A percentile compares a stretch with the other conserved stretches of the same genome.
phyloP scores from a whole-genome alignment of 176 grass and related monocot species.

The Triticum timopheevii region DNA sequence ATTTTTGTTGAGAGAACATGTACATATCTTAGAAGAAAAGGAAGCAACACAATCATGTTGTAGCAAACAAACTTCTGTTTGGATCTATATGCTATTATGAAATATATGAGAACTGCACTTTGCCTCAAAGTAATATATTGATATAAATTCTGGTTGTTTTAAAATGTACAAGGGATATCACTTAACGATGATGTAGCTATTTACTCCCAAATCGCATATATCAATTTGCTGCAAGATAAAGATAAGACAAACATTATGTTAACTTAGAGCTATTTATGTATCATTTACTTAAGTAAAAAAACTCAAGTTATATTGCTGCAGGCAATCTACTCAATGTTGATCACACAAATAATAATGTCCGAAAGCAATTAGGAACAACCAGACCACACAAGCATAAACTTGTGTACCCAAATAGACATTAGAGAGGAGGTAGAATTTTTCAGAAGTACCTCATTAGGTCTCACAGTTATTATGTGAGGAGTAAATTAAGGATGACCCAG shows the following conservation, averaged over 20 bases:
- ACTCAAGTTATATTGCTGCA: neutral
- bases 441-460: too few relatives aligned
- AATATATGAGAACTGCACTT: constrained; percentile 1
- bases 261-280: constrained; percentile 22
- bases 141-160: neutral
- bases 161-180: neutral
- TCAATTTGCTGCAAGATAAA: neutral
- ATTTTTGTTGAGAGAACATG: constrained; percentile 12
- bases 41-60: neutral
- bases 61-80: neutral
- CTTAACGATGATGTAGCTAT: neutral
- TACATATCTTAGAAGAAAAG: constrained; percentile 5
- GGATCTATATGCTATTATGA: neutral
- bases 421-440: too few relatives aligned
- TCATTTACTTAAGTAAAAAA: constrained; percentile 35
- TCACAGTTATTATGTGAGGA: too few relatives aligned
- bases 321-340: too few relatives aligned
- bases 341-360: too few relatives aligned
- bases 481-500: too few relatives aligned
- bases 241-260: neutral
- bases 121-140: neutral
- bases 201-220: neutral
- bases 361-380: too few relatives aligned
- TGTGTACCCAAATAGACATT: too few relatives aligned
- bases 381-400: too few relatives aligned